Evolutionary conservation across 2,329 filamentous ascomycete species (phyloP).

Genomic region (Xylariomycetidae sp.): DNA sequence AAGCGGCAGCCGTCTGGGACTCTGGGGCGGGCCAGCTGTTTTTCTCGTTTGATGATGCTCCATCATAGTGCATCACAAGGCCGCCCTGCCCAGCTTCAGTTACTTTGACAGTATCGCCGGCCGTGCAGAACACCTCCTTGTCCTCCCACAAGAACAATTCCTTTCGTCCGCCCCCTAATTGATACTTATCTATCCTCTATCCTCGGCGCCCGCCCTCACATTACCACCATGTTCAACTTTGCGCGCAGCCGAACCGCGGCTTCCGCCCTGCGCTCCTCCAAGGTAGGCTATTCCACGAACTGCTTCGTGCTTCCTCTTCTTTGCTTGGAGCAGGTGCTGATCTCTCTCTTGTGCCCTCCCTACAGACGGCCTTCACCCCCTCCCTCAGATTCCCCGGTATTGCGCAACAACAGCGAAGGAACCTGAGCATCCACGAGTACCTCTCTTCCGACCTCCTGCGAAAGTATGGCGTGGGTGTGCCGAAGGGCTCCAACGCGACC

Average conservation of each 20-base stretch:
- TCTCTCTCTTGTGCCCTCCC: neutral
- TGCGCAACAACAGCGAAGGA: constrained; percentile 73
- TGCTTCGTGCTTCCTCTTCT: neutral
- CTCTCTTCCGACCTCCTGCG: constrained; percentile 87
- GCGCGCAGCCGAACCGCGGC: constrained; percentile 75
- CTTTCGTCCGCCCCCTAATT: constrained; percentile 1
- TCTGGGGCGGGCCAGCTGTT: constrained; percentile 12
- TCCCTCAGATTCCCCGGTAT: constrained; percentile 55
- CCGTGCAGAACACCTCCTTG: no score
- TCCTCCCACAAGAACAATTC: constrained; percentile 6
- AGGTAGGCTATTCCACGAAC: constrained; percentile 45
- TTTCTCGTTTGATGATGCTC: constrained; percentile 17
- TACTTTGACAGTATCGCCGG: no score
- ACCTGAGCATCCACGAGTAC: constrained; percentile 97
- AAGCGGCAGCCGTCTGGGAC: no score
- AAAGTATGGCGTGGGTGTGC: constrained; percentile 92
- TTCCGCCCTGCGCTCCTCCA: constrained; percentile 71
- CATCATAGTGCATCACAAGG: no score
- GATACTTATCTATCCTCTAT: neutral
- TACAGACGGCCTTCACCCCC: constrained; percentile 35
- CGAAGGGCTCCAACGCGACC: constrained; percentile 81
- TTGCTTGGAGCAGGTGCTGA: neutral
- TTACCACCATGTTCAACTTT: constrained; percentile 73
- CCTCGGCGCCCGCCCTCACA: constrained; percentile 2
- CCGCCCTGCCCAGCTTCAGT: no score